Evolutionary conservation across 2,329 filamentous ascomycete genomes (phyloP), one percentile per base, ranked within the genome.

Genomic region (Orbilia blumenaviensis): DNA sequence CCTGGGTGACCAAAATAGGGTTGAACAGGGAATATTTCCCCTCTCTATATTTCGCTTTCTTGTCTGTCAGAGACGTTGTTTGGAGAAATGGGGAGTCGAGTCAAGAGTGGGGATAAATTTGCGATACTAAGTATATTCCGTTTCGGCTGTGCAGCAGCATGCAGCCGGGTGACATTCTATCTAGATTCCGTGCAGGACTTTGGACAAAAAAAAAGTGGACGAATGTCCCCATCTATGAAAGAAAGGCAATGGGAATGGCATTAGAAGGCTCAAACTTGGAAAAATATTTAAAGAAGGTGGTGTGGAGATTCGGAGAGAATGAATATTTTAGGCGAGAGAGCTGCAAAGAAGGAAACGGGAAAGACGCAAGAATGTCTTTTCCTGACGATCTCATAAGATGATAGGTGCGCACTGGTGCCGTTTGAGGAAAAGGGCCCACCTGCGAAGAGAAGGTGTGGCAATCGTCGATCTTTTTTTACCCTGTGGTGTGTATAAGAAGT

Each of bases 301-400:
- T 69, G 63, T 60, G 58, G 67, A 21, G 58, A 38, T 50, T 42
- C 60, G 67, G 48, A 72, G 48, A 66, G 38, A 44, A 64, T 58
- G 44, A 46, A 46, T 64, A 52, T 54, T 58, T 72, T 64, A 64
- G 52, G 66, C 66, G 66, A 71, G 56, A 42, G 56, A 46, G 44
- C 21, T 44, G 66, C 56, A 71, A 36, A 64, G 56, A 50, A 52
- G 56, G 50, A 29, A 23, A 64, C 60, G 67, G 67, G 67, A 72
- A 69, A 72, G 67, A 72, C 67, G 67, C 60, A 72, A 72, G 67
- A 72, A 72, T 64, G 60, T 72, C 67, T 50, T 62, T 48, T 71
- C 54, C 34, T 62, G 56, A 50, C 64, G 52, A 67, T 67, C 46
- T 44, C 27, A 62, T 46, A 46, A 56, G 38, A 48, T 63, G 56